Evolutionary conservation across 805 yeast genomes (phyloP).

Genomic region (Starmerella stellata): DNA sequence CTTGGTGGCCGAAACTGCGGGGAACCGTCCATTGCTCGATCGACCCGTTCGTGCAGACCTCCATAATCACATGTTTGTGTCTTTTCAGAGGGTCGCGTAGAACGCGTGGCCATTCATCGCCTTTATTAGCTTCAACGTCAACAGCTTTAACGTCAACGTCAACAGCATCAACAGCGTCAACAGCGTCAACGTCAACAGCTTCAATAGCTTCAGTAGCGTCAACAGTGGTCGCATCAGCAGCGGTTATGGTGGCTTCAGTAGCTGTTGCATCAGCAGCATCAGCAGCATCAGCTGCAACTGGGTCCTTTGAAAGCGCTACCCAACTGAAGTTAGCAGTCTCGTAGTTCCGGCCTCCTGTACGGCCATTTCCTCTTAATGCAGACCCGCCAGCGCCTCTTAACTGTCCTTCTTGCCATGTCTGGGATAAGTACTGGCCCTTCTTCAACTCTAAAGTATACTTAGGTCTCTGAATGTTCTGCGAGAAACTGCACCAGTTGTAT

Average conservation of each 20-base stretch:
- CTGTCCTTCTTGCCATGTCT: slow-evolving; percentile 46
- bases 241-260: too few relatives aligned
- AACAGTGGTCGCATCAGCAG: too few relatives aligned
- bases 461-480: slow-evolving; percentile 59
- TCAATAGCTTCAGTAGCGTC: too few relatives aligned
- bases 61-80: slow-evolving; percentile 65
- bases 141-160: slow-evolving; percentile 20
- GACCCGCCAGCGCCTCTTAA: slow-evolving; percentile 31
- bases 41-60: slow-evolving; percentile 64
- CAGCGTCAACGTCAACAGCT: too few relatives aligned
- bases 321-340: slow-evolving; percentile 63
- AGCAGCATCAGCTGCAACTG: slow-evolving; percentile 6
- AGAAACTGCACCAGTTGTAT: slow-evolving; percentile 62
- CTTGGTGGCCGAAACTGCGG: slow-evolving; percentile 51
- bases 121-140: slow-evolving; percentile 27
- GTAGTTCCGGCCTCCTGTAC: slow-evolving; percentile 50
- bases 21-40: slow-evolving; percentile 80
- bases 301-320: slow-evolving; percentile 42
- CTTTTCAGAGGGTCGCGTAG: slow-evolving; percentile 48
- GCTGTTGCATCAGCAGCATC: too few relatives aligned
- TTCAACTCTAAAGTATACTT: slow-evolving; percentile 65
- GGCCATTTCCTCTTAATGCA: slow-evolving; percentile 51
- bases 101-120: slow-evolving; percentile 39
- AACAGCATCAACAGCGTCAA: too few relatives aligned
- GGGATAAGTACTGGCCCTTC: slow-evolving; percentile 56